phyloP scores from a whole-genome alignment of 352 stramenopile species.

The Albugo laibachii region DNA sequence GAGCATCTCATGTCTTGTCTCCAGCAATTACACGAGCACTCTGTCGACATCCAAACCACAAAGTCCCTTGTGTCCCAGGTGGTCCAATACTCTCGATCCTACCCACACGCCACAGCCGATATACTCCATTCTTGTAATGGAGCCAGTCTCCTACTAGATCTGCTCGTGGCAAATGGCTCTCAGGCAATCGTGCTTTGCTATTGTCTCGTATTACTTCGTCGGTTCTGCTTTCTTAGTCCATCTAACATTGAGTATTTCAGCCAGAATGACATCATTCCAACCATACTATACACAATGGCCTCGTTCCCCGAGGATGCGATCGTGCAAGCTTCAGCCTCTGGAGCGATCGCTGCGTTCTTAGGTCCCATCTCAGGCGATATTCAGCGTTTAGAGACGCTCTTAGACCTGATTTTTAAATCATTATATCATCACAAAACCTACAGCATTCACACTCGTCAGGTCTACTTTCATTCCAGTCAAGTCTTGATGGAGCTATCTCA shows the following conservation, averaged over 20 bases:
- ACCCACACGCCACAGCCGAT: conserved; percentile 39
- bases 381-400: conserved; percentile 22
- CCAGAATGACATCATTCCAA: conserved; percentile 22
- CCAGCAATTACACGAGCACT: conserved; percentile 6
- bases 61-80: not conserved
- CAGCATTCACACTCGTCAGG: conserved; percentile 62
- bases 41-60: not conserved
- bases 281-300: conserved; percentile 33
- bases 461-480: conserved; percentile 72
- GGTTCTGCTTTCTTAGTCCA: conserved; percentile 48
- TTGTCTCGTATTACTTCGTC: conserved; percentile 43
- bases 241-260: conserved; percentile 39
- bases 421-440: conserved; percentile 57
- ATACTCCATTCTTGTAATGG: conserved; percentile 23
- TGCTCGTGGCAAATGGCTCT: conserved; percentile 29
- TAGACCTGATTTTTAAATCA: conserved; percentile 25
- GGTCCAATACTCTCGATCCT: conserved; percentile 55
- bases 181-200: conserved; percentile 72
- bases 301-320: conserved; percentile 60
- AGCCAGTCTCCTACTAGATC: conserved; percentile 25
- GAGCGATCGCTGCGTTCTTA: conserved; percentile 43
- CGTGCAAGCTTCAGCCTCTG: conserved; percentile 52
- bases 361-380: conserved; percentile 5
- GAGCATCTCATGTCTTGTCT: conserved; percentile 5
- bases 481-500: conserved; percentile 9